Evolutionary conservation across 805 yeast genomes (phyloP), one percentile per base, ranked within the genome.

Genomic region (Blastobotrys peoriensis): DNA sequence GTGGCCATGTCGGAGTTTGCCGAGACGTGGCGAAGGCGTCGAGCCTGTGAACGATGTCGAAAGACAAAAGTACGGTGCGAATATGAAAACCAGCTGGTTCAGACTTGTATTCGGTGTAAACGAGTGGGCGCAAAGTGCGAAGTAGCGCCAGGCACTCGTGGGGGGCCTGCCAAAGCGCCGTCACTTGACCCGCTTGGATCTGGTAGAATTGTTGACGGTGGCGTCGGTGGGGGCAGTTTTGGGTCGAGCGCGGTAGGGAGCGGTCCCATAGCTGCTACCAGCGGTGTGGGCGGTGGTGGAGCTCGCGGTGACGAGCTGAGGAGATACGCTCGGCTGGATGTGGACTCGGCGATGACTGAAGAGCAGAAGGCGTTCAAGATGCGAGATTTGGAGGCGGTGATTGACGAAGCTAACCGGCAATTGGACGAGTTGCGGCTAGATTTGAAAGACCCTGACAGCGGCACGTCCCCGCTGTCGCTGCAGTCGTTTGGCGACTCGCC

Each of bases 21-120:
- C 46, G 56, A 20, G 18, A 43, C 36, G 17, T 52, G 55, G 55
- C 23, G 55, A 10, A 45, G 46, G 25, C 49, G 44, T n/a, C 46
- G 50, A 27, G 57, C 57, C 10, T 53, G 57, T 36, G 51, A 46
- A 20, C 45, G 56, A 21, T 53, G 57, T 38, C 46, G 57, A 18
- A 34, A 46, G 19, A 36, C 35, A 30, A 53, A 53, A 33, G 53
- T 52, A 17, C 46, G 57, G 15, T 53, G 57, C 34, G 51, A 48
- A 33, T 53, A 52, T 30, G 55, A 40, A 6, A 46, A 40, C 5
- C 48, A 48, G 10, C 38, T 36, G 9, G 45, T 38, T 25, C 15
- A 30, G 6, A 18, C 36, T 5, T 53, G 57, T 28, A 43, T 36
- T 3, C 44, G 57, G 20, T 53, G 57, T 34, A 13, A 38, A 5